Evolutionary conservation across 2,329 filamentous ascomycete genomes (phyloP), one percentile per base, ranked within the genome.

Genomic region (Ophiocordyceps australis): DNA sequence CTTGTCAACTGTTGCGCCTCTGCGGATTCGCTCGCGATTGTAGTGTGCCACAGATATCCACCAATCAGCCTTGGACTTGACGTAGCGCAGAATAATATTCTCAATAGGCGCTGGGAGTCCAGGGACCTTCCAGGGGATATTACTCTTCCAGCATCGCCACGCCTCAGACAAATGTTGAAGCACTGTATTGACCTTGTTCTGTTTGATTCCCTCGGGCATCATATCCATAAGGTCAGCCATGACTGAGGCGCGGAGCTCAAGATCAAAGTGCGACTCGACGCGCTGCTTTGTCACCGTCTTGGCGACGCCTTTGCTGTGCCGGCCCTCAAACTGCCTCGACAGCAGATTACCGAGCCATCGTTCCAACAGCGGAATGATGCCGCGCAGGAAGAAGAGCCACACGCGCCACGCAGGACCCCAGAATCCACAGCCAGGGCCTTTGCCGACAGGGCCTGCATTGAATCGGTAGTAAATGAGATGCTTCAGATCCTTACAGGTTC

Each of bases 101-200:
- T 98, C 89, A 35, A 98, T 95, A 0, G 89, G 86, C 10, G 91
- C 91, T 21, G 89, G 89, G 32, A 98, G 55, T 20, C 89, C 91
- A 26, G 89, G 89, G 3, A 98, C 89, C 58, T 98, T 98, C 89
- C 89, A 98, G 1, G 89, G 89, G 38, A 98, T 98, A 45, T 98
- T 98, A 55, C 85, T 94, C 74, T 98, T 98, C 89, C 89, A 98
- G 58, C 89, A 98, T 56, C 89, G 71, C 89, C 89, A 98, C 10
- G 89, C 89, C 57, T 98, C 89, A 0, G 86, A 95, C 22, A 98
- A 57, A 63, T 98, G 91, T 45, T 95, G 89, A 28, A 98, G 59
- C 23, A 98, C 86, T 2, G 85, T 93, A 51, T 98, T 93, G 50
- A 98, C 83, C 57, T 98, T 98, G 59, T 89, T 98, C 49, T 98